Evolutionary conservation across 257 asterid species (phyloP).

Genomic region (Pogostemon cablin): DNA sequence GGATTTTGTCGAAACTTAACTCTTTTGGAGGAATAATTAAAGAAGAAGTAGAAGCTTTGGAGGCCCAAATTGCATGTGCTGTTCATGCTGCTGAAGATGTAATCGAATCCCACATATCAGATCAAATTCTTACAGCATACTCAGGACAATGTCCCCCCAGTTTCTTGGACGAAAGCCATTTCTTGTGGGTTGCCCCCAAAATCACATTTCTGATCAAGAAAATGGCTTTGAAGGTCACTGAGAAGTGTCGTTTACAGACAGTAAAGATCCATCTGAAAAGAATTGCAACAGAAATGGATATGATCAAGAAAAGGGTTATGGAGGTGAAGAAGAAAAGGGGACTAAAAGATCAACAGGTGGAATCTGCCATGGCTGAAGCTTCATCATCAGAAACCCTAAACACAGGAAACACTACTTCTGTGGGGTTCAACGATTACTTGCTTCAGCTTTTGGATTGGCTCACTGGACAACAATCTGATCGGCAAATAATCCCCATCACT

Average conservation of each 20-base stretch:
- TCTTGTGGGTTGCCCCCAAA: not conserved
- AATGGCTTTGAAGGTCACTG: not conserved
- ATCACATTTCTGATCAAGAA: not conserved
- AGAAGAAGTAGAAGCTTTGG: not conserved
- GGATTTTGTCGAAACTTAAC: not conserved
- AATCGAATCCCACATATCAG: not conserved
- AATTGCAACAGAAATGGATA: not conserved
- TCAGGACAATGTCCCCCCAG: not conserved
- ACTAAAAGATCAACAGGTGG: not conserved
- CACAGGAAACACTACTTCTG: not conserved
- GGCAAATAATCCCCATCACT: not conserved
- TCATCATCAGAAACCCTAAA: not conserved
- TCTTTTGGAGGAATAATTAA: not conserved
- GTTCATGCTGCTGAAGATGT: not conserved
- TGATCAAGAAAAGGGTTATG: not conserved
- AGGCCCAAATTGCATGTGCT: not conserved
- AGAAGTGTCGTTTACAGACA: not conserved
- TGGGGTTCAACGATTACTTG: constrained; percentile 5
- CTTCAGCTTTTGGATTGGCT: not conserved
- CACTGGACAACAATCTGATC: not conserved
- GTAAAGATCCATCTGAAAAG: not conserved
- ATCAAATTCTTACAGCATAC: not conserved
- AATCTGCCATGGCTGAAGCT: not conserved
- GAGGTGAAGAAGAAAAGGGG: not conserved
- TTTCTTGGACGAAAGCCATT: not conserved